Conservation (phyloP, 2,329 filamentous ascomycete genomes). For the Ceratocystis diversiconidia region DNA sequence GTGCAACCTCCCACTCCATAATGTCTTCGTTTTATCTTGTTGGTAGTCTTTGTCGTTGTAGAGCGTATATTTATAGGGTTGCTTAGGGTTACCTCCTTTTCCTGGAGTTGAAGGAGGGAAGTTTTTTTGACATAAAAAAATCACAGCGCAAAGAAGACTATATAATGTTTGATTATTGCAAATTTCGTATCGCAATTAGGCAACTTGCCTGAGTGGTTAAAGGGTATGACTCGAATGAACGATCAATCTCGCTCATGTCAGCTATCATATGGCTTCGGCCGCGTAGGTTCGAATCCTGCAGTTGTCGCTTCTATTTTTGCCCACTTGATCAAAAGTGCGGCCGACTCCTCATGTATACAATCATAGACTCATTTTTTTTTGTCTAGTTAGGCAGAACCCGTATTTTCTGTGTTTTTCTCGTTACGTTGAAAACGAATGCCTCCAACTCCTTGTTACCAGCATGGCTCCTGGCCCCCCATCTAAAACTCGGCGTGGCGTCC, state of each 20-base stretch:
- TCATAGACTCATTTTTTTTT: background rate
- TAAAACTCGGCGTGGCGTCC: conserved; percentile 13
- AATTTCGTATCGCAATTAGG: background rate
- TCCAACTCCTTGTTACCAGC: no score
- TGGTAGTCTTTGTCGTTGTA: no score
- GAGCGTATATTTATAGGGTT: no score
- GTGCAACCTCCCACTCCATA: no score
- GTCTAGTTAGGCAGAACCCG: background rate
- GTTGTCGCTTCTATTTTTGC: conserved; percentile 9
- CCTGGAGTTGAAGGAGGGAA: no score
- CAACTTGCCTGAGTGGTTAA: conserved; percentile 18
- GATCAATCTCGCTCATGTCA: conserved; percentile 3
- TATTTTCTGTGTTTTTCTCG: background rate
- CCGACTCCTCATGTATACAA: background rate
- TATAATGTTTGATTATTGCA: no score
- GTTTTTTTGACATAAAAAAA: no score
- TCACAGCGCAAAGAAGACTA: no score
- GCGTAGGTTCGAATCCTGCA: conserved; percentile 16
- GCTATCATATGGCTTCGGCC: conserved; percentile 18
- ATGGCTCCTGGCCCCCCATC: background rate
- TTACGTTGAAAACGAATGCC: background rate
- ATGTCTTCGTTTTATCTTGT: no score
- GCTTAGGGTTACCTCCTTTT: no score
- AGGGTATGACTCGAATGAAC: conserved; percentile 18
- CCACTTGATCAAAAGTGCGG: background rate